phyloP scores from a whole-genome alignment of 345 rosid genomes.

The Gossypium bickii region DNA sequence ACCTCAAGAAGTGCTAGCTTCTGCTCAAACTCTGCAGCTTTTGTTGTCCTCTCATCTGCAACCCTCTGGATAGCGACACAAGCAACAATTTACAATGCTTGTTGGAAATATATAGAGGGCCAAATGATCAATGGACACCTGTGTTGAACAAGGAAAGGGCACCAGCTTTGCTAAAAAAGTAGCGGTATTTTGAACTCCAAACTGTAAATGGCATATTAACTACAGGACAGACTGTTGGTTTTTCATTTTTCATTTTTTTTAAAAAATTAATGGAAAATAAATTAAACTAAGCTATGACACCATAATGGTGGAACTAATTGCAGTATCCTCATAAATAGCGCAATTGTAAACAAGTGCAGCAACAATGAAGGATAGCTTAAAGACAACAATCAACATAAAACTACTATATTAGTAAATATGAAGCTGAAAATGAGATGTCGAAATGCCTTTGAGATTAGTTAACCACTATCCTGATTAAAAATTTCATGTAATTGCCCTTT shows the following conservation, averaged over 20 bases:
- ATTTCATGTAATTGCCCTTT: not conserved
- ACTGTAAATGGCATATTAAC: not conserved
- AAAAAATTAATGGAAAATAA: not conserved
- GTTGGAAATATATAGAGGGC: not conserved
- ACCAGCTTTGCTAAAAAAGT: slow-evolving; percentile 11
- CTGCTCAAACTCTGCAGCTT: slow-evolving; percentile 87
- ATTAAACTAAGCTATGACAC: not conserved
- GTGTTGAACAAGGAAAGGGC: slow-evolving; percentile 3
- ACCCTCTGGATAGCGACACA: slow-evolving; percentile 47
- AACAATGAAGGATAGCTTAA: not conserved
- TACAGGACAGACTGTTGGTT: not conserved
- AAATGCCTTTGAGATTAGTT: not conserved
- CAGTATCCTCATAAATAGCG: not conserved
- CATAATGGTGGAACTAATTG: slow-evolving; percentile 7
- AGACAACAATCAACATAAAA: not conserved
- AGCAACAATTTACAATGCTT: slow-evolving; percentile 6
- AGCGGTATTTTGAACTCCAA: not conserved
- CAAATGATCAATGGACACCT: not conserved
- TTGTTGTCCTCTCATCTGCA: slow-evolving; percentile 88
- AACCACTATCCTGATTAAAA: not conserved
- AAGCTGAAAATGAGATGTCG: not conserved
- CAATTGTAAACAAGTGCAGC: not conserved
- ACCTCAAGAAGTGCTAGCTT: slow-evolving; percentile 95
- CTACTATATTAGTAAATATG: not conserved
- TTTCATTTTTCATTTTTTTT: not conserved